Evolutionary conservation across 31 red algal genomes (phyloP), one percentile per base, ranked within the genome.

Genomic region (Asparagopsis taxiformis): DNA sequence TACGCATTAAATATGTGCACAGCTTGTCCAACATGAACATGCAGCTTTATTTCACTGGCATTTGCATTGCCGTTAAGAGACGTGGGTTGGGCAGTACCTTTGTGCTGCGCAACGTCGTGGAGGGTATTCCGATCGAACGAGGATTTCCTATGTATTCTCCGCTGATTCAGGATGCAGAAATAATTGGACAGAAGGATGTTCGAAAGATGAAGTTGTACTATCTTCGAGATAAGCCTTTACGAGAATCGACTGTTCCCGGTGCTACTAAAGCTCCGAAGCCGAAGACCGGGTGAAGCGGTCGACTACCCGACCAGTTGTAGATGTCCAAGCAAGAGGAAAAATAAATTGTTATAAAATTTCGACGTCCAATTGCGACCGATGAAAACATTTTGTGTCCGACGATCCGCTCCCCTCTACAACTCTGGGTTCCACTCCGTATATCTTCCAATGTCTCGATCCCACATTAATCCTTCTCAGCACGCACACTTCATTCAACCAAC

Each of bases 111-210:
- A 71, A 70, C 59, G 84, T 89, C 19, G 72, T 89, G 21, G 74
- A 79, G 28, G 84, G 84, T 31, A 74, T 89, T 5, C 65, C 84
- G 5, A 74, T 89, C 9, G 84, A 89, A 39, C 84, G 84, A 0
- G 26, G 36, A 15, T 89, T 68, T 32, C 54, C 67, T 19, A 34
- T 25, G 19, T 89, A 56, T 35, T 79, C 72, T 44, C 84, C 84
- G 58, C 65, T 69, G 0, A 61, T 89, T 5, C 39, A 22, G 62
- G 62, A 71, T 3, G 83, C 53, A 4, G 26, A 76, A 24, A 34
- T 87, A 3, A 28, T 87, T 16, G 62, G 62, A 21, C 35, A 66
- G 62, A 58, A 48, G 39, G 10, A 38, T 8, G 63, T 57, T 11
- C 26, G 52, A 9, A 30, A 52, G 28, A 59, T 31, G 22, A 89